Percentiles rank a stretch among this genome's conserved stretches.
Evolutionary conservation across 768 basidiomycete genomes (phyloP).

Genomic region (Lactarius tabidus): DNA sequence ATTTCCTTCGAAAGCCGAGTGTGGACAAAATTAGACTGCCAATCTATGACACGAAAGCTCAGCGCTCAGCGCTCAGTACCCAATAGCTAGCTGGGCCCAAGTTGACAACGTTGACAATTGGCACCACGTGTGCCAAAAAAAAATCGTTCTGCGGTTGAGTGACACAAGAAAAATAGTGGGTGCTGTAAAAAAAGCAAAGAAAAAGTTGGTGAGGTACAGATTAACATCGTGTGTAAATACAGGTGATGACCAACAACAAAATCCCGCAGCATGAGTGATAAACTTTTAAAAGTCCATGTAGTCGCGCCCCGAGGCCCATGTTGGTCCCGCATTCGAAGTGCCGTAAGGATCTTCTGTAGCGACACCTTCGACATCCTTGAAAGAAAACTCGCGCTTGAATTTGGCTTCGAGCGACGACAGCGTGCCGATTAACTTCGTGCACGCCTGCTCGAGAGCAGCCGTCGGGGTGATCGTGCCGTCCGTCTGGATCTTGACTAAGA

Average conservation of each 20-base stretch:
- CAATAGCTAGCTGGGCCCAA: neutral
- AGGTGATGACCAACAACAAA: slow-evolving; percentile 11
- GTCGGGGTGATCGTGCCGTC: slow-evolving; percentile 84
- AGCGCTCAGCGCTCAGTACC: too few relatives aligned
- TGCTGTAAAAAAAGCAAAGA: neutral
- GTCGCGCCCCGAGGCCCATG: slow-evolving; percentile 28
- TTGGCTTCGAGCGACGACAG: slow-evolving; percentile 64
- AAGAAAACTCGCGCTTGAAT: slow-evolving; percentile 80
- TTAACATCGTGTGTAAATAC: slow-evolving; percentile 14
- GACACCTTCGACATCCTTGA: slow-evolving; percentile 60
- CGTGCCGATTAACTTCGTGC: slow-evolving; percentile 66
- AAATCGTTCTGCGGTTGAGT: neutral
- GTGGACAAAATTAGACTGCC: neutral
- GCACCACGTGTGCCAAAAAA: neutral
- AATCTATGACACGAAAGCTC: neutral
- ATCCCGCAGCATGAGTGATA: neutral
- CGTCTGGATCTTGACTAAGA: slow-evolving; percentile 93
- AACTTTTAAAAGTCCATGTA: slow-evolving; percentile 30
- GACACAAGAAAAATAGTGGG: neutral
- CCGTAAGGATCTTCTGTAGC: slow-evolving; percentile 34
- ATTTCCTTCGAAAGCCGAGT: neutral
- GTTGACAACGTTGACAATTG: neutral
- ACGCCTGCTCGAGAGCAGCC: slow-evolving; percentile 77
- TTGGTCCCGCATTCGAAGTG: slow-evolving; percentile 22
- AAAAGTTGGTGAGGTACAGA: slow-evolving; percentile 6